phyloP scores from a whole-genome alignment of 768 basidiomycete genomes.

The Wakefieldia striispora region DNA sequence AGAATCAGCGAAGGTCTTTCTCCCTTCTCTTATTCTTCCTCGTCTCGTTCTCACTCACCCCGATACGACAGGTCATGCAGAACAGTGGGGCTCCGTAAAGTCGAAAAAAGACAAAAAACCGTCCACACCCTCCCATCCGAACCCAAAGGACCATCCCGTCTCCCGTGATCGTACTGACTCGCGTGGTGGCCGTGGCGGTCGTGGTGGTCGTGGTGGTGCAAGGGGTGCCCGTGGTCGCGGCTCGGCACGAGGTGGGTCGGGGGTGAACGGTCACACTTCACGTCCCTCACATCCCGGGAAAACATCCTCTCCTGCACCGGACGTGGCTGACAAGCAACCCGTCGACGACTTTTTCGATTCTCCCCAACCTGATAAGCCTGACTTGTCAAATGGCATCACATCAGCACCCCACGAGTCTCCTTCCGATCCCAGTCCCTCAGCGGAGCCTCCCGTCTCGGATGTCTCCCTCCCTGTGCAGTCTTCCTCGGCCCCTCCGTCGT shows the following conservation, averaged over 20 bases:
- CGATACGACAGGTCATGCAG: conserved; percentile 54
- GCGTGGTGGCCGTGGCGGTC: conserved; percentile 61
- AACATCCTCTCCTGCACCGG: conserved; percentile 33
- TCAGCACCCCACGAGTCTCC: conserved; percentile 14
- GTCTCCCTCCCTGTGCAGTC: conserved; percentile 9
- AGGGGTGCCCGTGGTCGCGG: conserved; percentile 42
- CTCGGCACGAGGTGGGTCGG: conserved; percentile 36
- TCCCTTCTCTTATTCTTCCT: not conserved
- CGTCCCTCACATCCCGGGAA: conserved; percentile 26
- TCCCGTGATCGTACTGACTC: conserved; percentile 37
- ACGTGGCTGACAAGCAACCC: conserved; percentile 26
- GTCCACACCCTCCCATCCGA: conserved; percentile 36
- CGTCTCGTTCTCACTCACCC: conserved; percentile 9
- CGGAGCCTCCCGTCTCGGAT: conserved; percentile 16
- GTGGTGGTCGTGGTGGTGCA: conserved; percentile 59
- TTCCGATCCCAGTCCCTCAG: conserved; percentile 7
- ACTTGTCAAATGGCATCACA: conserved; percentile 13
- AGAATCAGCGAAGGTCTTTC: conserved; percentile 69
- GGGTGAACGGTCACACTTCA: conserved; percentile 33
- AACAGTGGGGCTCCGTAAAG: conserved; percentile 81
- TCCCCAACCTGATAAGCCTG: conserved; percentile 12
- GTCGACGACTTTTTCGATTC: conserved; percentile 22
- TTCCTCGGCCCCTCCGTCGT: conserved; percentile 33
- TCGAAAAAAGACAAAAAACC: conserved; percentile 87
- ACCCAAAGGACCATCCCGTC: conserved; percentile 45